phyloP scores from a whole-genome alignment of 2,329 filamentous ascomycete genomes.

The Tolypocladium nubicola region DNA sequence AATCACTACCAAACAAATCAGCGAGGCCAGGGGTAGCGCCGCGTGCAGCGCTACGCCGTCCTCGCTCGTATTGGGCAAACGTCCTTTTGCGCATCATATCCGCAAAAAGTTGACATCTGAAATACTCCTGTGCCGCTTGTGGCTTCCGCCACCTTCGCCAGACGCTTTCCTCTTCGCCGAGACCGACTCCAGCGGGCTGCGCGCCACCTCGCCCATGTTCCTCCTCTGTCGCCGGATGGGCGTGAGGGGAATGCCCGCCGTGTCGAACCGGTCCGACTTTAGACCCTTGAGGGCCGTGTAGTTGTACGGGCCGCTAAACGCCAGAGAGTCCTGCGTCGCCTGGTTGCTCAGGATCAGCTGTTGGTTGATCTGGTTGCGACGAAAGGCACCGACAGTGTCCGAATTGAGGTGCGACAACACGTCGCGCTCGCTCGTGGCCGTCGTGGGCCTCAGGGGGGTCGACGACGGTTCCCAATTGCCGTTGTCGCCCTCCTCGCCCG shows the following conservation, averaged over 20 bases:
- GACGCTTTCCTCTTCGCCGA: conserved; percentile 47
- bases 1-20: not conserved
- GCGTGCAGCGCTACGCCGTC: conserved; percentile 28
- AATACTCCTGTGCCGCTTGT: conserved; percentile 50
- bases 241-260: conserved; percentile 57
- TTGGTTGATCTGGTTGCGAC: conserved; percentile 54
- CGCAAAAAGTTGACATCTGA: conserved; percentile 42
- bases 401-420: conserved; percentile 49
- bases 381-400: conserved; percentile 69
- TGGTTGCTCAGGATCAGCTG: conserved; percentile 50
- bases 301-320: conserved; percentile 50
- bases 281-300: conserved; percentile 51
- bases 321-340: conserved; percentile 50
- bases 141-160: conserved; percentile 26
- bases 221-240: conserved; percentile 51
- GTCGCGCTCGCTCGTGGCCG: conserved; percentile 35
- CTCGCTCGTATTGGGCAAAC: conserved; percentile 28
- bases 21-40: conserved; percentile 33
- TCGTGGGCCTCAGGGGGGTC: conserved; percentile 40
- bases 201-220: conserved; percentile 29
- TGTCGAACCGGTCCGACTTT: conserved; percentile 54
- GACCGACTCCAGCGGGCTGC: conserved; percentile 37
- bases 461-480: conserved; percentile 38
- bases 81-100: conserved; percentile 21
- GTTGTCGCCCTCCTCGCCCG: conserved; percentile 48